Evolutionary conservation across 305 asterid species (phyloP).

Genomic region (Nicotiana rustica): DNA sequence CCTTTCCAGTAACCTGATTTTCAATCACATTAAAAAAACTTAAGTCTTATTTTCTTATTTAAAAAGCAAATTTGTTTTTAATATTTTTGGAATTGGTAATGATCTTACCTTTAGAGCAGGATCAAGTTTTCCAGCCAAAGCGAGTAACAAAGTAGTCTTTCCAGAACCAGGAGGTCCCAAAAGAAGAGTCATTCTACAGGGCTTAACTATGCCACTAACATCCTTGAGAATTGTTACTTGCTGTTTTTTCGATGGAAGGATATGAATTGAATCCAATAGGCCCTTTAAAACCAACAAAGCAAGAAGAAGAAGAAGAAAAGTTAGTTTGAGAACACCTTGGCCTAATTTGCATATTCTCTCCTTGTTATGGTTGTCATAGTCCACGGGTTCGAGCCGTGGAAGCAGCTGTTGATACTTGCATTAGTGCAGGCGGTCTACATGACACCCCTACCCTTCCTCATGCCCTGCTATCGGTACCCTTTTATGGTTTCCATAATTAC

Average conservation of each 20-base stretch:
- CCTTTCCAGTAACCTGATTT: conserved; percentile 39
- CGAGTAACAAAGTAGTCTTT: conserved; percentile 32
- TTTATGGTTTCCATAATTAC: neutral
- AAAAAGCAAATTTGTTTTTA: neutral
- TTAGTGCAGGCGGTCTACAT: too few relatives aligned
- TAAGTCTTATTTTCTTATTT: neutral
- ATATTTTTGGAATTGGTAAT: neutral
- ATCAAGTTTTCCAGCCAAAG: conserved; percentile 37
- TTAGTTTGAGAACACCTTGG: neutral
- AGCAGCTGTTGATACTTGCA: too few relatives aligned
- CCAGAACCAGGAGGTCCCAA: conserved; percentile 38
- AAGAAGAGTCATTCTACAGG: conserved; percentile 31
- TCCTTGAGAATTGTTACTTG: conserved; percentile 33
- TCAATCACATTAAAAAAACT: neutral
- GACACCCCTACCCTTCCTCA: too few relatives aligned
- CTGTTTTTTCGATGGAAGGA: conserved; percentile 25
- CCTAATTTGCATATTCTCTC: too few relatives aligned
- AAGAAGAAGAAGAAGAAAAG: neutral
- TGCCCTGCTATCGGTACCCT: too few relatives aligned
- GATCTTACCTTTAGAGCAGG: conserved; percentile 12
- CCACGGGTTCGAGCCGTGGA: too few relatives aligned
- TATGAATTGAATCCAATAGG: conserved; percentile 23
- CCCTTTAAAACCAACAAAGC: conserved; percentile 32
- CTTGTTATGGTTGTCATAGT: too few relatives aligned
- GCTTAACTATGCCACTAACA: conserved; percentile 38